Conservation (phyloP, 129 eudicot genomes). For the Deinandra increscens region DNA sequence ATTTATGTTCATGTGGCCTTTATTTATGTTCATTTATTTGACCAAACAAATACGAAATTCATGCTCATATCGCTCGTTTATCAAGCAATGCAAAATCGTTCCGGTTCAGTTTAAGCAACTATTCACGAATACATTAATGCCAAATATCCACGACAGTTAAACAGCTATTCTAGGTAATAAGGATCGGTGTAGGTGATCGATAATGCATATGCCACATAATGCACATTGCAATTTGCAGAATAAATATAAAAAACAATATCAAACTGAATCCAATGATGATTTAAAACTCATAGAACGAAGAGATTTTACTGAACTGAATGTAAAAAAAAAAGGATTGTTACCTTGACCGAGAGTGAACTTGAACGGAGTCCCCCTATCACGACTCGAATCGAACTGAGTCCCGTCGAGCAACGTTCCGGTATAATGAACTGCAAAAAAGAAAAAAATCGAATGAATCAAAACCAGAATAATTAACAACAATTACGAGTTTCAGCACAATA, state of each 20-base stretch:
- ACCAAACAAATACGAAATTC: too few relatives aligned
- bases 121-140: too few relatives aligned
- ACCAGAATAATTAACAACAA: neutral
- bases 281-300: too few relatives aligned
- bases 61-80: too few relatives aligned
- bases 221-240: conserved; percentile 4
- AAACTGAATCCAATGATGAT: neutral
- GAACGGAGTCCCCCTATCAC: conserved; percentile 84
- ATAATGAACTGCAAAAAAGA: conserved; percentile 65
- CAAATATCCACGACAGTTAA: neutral
- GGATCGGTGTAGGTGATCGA: neutral
- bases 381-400: conserved; percentile 84
- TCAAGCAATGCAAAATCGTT: too few relatives aligned
- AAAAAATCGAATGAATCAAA: conserved; percentile 4
- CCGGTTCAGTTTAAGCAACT: too few relatives aligned
- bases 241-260: neutral
- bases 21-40: too few relatives aligned
- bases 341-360: conserved; percentile 93
- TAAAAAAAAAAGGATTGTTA: neutral
- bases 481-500: neutral
- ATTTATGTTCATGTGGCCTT: too few relatives aligned
- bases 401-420: conserved; percentile 95
- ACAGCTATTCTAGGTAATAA: neutral
- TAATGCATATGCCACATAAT: conserved; percentile 1
- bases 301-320: too few relatives aligned